A percentile compares a stretch with the other conserved stretches of the same genome.
Conservation (phyloP, 306 rosid genomes). For the Vigna hirtella region DNA sequence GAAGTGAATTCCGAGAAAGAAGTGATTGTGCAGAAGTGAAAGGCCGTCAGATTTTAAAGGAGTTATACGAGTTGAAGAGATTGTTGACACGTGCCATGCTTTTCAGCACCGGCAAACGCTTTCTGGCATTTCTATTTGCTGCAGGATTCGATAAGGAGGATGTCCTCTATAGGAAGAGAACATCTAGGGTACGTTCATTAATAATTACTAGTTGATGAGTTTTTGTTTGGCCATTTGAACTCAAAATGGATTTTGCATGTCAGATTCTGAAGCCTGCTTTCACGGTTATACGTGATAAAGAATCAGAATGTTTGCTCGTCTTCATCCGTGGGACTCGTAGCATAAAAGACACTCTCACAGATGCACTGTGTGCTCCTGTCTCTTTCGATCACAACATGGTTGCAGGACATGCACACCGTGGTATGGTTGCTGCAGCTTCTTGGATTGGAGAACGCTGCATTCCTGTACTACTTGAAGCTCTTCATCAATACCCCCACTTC, state of each 20-base stretch:
- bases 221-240: neutral
- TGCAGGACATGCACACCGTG: slow-evolving; percentile 94
- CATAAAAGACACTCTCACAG: slow-evolving; percentile 92
- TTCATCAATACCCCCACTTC: slow-evolving; percentile 73
- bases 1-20: neutral
- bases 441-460: slow-evolving; percentile 85
- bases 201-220: too few relatives aligned
- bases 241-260: neutral
- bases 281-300: slow-evolving; percentile 74
- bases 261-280: slow-evolving; percentile 96
- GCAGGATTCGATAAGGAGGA: neutral
- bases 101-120: neutral
- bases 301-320: slow-evolving; percentile 77
- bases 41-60: neutral
- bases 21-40: neutral
- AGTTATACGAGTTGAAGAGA: neutral
- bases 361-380: slow-evolving; percentile 90
- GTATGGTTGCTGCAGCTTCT: slow-evolving; percentile 96
- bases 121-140: neutral
- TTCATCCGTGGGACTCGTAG: slow-evolving; percentile 96
- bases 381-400: slow-evolving; percentile 90
- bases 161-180: neutral
- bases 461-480: slow-evolving; percentile 74
- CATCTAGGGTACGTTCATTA: neutral
- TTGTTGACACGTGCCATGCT: neutral